Evolutionary conservation across 2,329 filamentous ascomycete genomes (phyloP), one percentile per base, ranked within the genome.

Genomic region (Ophiocordyceps robertsii): DNA sequence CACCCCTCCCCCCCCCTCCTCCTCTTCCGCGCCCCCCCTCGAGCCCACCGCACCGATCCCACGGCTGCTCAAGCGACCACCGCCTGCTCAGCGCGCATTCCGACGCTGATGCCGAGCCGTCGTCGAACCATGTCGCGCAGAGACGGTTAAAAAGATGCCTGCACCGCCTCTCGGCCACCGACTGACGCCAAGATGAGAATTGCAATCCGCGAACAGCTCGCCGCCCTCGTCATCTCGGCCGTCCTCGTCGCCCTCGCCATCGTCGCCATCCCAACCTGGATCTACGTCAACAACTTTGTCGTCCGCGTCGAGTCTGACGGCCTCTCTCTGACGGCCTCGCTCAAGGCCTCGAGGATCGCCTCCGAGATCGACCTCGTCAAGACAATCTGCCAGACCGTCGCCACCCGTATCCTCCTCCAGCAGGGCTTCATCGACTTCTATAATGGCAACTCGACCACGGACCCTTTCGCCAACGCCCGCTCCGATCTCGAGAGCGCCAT

Each of bases 141-240:
- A 27, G 3, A 3, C 2, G 3, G 24, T 9, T 27, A 27, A 27
- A 9, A 27, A 27, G 24, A 27, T 3, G 24, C 24, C 24, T 27
- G 24, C 24, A 9, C 7, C 24, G 24, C 24, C 24, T 19, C 19
- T 19, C 19, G 19, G 19, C 19, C 3, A 19, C 19, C 24, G 24
- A 27, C 9, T 27, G 3, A 6, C 24, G 24, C 31, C 31, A 32
- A 32, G 12, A 90, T 95, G 85, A 79, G 87, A 61, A 77, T 95
- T 59, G 82, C 84, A 44, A 95, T 95, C 56, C 77, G 87, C 51
- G 81, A 89, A 65, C 89, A 95, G 73, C 73, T 95, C 53, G 85
- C 79, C 51, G 71, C 80, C 60, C 72, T 95, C 73, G 29, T 39
- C n/a, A 39, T 39, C 37, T 39, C 29, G 37, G 37, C 37, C 37